Percentiles rank a stretch among this genome's conserved stretches.
Conservation (phyloP, 495 filamentous ascomycete species). For the Baudoinia panamericana region DNA sequence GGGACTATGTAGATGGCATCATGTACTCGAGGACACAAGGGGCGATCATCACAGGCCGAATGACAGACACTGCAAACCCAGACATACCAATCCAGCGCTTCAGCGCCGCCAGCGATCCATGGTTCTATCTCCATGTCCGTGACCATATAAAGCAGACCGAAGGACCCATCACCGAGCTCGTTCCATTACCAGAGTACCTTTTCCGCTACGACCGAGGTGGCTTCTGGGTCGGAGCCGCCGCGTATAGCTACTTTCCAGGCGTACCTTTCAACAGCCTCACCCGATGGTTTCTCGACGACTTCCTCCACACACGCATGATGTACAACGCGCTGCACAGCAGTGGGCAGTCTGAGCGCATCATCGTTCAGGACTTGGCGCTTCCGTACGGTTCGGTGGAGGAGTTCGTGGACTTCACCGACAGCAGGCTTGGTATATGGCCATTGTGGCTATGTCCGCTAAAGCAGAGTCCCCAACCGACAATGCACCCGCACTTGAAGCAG, state of each 20-base stretch:
- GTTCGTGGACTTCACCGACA: conserved; percentile 38
- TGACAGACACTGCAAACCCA: conserved; percentile 25
- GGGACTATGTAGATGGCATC: conserved; percentile 46
- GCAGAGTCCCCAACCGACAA: conserved; percentile 23
- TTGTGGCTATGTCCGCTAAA: conserved; percentile 48
- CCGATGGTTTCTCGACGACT: conserved; percentile 39
- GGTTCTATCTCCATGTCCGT: conserved; percentile 45
- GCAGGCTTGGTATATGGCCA: conserved; percentile 39
- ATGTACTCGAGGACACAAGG: conserved; percentile 34
- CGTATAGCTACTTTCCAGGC: conserved; percentile 41
- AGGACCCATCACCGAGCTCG: conserved; percentile 30
- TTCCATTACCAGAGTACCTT: conserved; percentile 46
- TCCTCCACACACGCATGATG: conserved; percentile 43
- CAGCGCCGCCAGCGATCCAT: conserved; percentile 39
- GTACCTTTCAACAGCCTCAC: conserved; percentile 43
- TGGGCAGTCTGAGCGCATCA: conserved; percentile 33
- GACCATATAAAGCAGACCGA: conserved; percentile 6
- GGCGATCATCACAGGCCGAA: conserved; percentile 37
- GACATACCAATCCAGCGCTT: conserved; percentile 29
- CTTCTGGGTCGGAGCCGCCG: conserved; percentile 42
- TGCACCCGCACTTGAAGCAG: conserved; percentile 29
- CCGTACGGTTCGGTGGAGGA: conserved; percentile 34
- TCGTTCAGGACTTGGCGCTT: conserved; percentile 47
- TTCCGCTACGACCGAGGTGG: conserved; percentile 53
- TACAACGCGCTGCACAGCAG: conserved; percentile 45